A percentile compares a stretch with the other conserved stretches of the same genome.
Conservation (phyloP, 2,329 filamentous ascomycete genomes). For the Xylariaceae sp. region DNA sequence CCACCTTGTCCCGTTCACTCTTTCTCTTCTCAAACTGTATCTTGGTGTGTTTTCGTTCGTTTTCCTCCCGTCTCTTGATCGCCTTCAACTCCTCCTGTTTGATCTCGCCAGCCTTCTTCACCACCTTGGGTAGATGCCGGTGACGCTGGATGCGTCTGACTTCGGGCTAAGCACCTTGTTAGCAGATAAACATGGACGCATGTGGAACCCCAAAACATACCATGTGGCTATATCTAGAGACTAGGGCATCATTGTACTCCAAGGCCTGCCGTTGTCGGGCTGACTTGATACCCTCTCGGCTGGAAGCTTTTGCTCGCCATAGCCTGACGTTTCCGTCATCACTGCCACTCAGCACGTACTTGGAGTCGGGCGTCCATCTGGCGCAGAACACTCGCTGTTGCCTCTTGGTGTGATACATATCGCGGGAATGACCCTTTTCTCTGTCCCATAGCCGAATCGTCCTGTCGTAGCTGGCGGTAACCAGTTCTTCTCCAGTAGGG, state of each 20-base stretch:
- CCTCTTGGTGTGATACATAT: constrained; percentile 94
- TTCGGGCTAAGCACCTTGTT: constrained; percentile 50
- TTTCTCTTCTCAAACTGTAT: constrained; percentile 68
- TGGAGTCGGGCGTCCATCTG: constrained; percentile 79
- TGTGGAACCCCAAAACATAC: constrained; percentile 10
- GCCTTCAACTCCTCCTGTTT: constrained; percentile 82
- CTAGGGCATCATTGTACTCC: constrained; percentile 83
- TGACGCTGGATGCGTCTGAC: constrained; percentile 85
- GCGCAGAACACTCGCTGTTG: constrained; percentile 75
- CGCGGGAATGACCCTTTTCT: constrained; percentile 73
- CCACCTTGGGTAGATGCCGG: constrained; percentile 80
- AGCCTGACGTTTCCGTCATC: constrained; percentile 89
- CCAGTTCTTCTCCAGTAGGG: constrained; percentile 88
- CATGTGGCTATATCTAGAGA: constrained; percentile 86
- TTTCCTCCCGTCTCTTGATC: constrained; percentile 88
- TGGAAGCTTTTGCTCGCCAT: constrained; percentile 82
- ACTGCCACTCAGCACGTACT: constrained; percentile 82
- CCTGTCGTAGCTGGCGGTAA: constrained; percentile 80
- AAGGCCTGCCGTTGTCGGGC: constrained; percentile 77
- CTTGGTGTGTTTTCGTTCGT: constrained; percentile 83
- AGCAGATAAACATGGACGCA: constrained; percentile 3
- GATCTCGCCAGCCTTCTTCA: constrained; percentile 95
- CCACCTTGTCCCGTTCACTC: constrained; percentile 87
- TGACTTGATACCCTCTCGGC: constrained; percentile 77
- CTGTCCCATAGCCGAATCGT: constrained; percentile 82